A percentile compares a stretch with the other conserved stretches of the same genome.
phyloP scores from a whole-genome alignment of 345 rosid species.

The Sisymbrium altissimum region DNA sequence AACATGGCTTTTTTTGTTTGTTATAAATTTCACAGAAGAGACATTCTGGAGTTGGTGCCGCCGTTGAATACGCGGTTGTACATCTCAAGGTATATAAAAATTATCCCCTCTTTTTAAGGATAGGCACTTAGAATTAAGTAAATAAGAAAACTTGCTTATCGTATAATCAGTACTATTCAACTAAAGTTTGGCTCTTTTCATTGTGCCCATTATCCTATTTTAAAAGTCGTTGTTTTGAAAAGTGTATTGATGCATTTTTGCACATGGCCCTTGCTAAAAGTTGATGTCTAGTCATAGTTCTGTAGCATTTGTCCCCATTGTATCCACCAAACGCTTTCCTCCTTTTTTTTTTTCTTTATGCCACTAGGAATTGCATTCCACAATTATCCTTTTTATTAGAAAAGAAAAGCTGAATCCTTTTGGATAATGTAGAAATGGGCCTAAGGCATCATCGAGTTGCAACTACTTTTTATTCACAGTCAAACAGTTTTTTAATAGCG shows the following conservation, averaged over 20 bases:
- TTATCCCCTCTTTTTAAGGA: constrained; percentile 11
- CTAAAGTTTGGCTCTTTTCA: background rate
- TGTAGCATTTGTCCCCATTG: constrained; percentile 12
- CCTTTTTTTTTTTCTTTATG: background rate
- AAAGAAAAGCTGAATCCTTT: background rate
- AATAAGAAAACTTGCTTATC: constrained; percentile 3
- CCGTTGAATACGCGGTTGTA: constrained; percentile 89
- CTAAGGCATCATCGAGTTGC: constrained; percentile 8
- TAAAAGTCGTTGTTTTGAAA: constrained; percentile 1
- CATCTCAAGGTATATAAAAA: constrained; percentile 72
- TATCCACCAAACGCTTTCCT: background rate
- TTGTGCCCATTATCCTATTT: background rate
- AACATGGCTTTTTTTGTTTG: background rate
- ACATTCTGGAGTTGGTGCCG: constrained; percentile 59
- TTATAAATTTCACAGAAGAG: constrained; percentile 19
- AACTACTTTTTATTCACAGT: background rate
- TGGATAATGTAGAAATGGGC: constrained; percentile 18
- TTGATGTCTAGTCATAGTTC: constrained; percentile 24
- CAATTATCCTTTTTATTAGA: background rate
- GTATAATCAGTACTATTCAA: background rate
- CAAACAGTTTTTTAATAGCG: background rate
- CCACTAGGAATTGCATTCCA: constrained; percentile 15
- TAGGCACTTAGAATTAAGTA: background rate
- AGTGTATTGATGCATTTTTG: constrained; percentile 2
- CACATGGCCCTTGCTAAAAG: constrained; percentile 22